Conservation (phyloP, 1,139 yeast species). For the Suhomyces terraborum region DNA sequence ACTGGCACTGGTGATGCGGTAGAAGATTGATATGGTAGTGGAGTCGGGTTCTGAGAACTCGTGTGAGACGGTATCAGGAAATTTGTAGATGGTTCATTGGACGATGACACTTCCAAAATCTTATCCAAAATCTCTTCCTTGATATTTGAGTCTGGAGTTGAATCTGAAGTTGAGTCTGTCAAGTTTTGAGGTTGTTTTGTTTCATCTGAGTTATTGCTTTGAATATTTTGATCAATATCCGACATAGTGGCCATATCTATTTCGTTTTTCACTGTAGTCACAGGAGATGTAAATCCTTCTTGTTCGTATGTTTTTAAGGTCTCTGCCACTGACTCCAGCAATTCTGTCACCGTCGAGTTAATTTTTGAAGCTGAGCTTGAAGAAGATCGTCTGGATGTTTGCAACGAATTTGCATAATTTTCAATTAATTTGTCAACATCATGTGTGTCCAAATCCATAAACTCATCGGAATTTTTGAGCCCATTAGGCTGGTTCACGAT, state of each 20-base stretch:
- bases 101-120: background rate
- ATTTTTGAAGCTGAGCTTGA: conserved; percentile 1
- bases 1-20: background rate
- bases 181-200: background rate
- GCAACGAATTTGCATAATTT: background rate
- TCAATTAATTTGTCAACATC: conserved; percentile 4
- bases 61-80: conserved; percentile 2
- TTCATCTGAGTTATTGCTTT: background rate
- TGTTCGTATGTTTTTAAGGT: background rate
- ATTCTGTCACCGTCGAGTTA: background rate
- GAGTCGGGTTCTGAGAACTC: background rate
- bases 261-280: background rate
- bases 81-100: background rate
- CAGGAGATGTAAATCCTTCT: background rate
- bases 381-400: conserved; percentile 2
- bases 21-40: background rate
- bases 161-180: background rate
- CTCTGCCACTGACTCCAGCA: background rate
- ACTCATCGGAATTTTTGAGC: conserved; percentile 1
- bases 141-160: background rate
- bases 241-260: background rate
- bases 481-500: conserved; percentile 2
- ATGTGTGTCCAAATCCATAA: conserved; percentile 1
- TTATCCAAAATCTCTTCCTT: background rate
- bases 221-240: background rate